Base-by-base conservation (phyloP, 139 green algal genomes). In the Astrephomene gubernaculifera region DNA sequence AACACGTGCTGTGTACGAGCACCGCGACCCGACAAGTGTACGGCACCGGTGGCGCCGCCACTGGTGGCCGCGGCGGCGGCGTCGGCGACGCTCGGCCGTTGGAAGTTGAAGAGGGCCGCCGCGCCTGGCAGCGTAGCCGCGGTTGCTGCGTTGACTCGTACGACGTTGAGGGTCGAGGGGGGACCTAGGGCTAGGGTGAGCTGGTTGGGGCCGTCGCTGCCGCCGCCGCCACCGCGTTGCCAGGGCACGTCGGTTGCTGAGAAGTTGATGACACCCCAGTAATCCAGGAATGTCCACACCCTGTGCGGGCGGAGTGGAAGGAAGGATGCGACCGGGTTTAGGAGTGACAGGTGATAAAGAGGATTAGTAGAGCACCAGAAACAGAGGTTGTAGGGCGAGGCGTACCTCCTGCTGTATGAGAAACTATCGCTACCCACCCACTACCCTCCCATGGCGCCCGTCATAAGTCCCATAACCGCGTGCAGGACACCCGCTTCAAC, bases 231-330 rank as follows among this genome's bases (percentile, higher is more conserved):
- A 25, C 68, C 45, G 1, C 65, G 38, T 6, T 29, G 61, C 33
- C 36, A 63, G 39, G 52, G 68, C 31, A 25, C 22, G 82, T 79
- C 69, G 35, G 29, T 31, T 19, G 90, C 86, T 29, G 76, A 75
- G 86, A 88, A 97, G 87, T 99, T 99, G 90, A 99, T 98, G 60
- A 99, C 85, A 44, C 96, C 95, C 96, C 96, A 98, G 39, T 87
- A 74, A 45, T 96, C 87, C 54, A 98, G 85, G 73, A 98, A 98
- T 3, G 87, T 67, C 85, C 89, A 98, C 1, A 98, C 60, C 29
- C 93, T 92, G 60, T 8, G 53, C 12, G 52, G 52, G 4, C 35
- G 52, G 17, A 35, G 53, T 22, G 14, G 52, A 14, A n/a, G 43
- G 27, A 19, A n/a, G 44, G 21, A 44, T 31, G 71, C 0, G 49